phyloP scores from a whole-genome alignment of 2,329 filamentous ascomycete species.

The Nemania diffusa region DNA sequence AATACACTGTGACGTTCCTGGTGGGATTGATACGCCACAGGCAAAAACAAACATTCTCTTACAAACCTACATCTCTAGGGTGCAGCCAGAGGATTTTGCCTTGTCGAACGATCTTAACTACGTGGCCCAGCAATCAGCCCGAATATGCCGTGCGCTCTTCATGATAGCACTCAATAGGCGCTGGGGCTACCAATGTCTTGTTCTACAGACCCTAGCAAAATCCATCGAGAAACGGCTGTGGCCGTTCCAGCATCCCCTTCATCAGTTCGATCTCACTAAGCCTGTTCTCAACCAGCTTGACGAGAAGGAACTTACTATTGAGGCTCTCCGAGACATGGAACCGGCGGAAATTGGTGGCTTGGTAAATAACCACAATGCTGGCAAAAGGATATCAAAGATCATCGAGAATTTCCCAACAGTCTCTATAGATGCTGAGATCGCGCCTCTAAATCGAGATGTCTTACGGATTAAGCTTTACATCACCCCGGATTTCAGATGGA shows the following conservation, averaged over 20 bases:
- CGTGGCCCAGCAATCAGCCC: conserved; percentile 92
- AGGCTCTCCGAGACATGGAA: conserved; percentile 92
- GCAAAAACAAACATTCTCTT: conserved; percentile 96
- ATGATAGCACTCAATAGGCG: conserved; percentile 96
- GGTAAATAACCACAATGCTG: conserved; percentile 91
- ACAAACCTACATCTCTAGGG: conserved; percentile 91
- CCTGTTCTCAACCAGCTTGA: conserved; percentile 87
- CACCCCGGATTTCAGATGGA: conserved; percentile 92
- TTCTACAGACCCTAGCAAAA: conserved; percentile 91
- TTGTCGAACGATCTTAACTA: conserved; percentile 92
- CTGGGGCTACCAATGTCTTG: conserved; percentile 95
- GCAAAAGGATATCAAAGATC: conserved; percentile 81
- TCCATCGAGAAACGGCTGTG: conserved; percentile 97
- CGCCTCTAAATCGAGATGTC: conserved; percentile 93
- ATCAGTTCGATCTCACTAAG: conserved; percentile 91
- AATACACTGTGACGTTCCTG: conserved; percentile 81
- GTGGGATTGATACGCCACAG: conserved; percentile 76
- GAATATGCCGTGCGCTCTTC: conserved; percentile 94
- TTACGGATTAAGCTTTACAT: conserved; percentile 88
- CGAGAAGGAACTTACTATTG: conserved; percentile 82
- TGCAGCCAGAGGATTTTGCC: conserved; percentile 91
- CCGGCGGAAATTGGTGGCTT: conserved; percentile 86
- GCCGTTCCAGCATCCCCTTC: conserved; percentile 93
- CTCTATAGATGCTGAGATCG: conserved; percentile 91
- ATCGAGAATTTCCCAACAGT: conserved; percentile 93